Evolutionary conservation across 805 yeast genomes (phyloP).

Genomic region (Peterozyma toletana): DNA sequence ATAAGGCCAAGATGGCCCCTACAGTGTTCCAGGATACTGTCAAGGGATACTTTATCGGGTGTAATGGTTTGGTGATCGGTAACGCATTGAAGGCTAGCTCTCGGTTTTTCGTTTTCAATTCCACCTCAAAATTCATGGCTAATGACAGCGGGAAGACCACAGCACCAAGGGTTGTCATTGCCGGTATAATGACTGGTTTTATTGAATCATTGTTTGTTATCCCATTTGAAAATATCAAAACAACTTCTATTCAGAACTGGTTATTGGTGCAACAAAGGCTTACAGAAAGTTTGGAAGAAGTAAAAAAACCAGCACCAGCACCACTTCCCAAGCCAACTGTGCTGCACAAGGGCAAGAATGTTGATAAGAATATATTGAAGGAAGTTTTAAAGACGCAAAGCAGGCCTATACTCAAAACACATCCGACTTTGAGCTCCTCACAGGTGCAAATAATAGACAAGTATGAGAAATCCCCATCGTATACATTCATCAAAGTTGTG

Average conservation of each 20-base stretch:
- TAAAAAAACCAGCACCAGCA: not conserved
- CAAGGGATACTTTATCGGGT: slow-evolving; percentile 44
- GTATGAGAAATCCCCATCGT: slow-evolving; percentile 50
- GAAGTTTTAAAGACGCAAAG: slow-evolving; percentile 1
- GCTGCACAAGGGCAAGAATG: slow-evolving; percentile 1
- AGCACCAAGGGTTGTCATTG: slow-evolving; percentile 77
- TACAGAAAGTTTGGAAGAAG: not conserved
- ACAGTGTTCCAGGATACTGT: slow-evolving; percentile 13
- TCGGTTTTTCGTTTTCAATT: slow-evolving; percentile 68
- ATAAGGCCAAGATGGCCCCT: slow-evolving; percentile 20
- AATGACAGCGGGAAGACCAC: slow-evolving; percentile 52
- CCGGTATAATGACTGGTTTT: slow-evolving; percentile 79
- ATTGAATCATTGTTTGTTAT: slow-evolving; percentile 77
- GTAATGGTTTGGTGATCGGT: slow-evolving; percentile 71
- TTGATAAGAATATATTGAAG: not conserved
- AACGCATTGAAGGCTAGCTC: slow-evolving; percentile 66
- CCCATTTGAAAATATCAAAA: slow-evolving; percentile 86
- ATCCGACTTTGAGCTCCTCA: slow-evolving; percentile 2
- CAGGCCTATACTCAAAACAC: not conserved
- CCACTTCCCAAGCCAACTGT: not conserved
- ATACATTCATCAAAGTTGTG: slow-evolving; percentile 42
- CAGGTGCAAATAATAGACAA: slow-evolving; percentile 14
- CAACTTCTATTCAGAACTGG: slow-evolving; percentile 70
- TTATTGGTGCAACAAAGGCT: slow-evolving; percentile 14
- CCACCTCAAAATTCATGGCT: slow-evolving; percentile 63